Evolutionary conservation across 345 rosid genomes (phyloP), one percentile per base, ranked within the genome.

Genomic region (Camelina neglecta): DNA sequence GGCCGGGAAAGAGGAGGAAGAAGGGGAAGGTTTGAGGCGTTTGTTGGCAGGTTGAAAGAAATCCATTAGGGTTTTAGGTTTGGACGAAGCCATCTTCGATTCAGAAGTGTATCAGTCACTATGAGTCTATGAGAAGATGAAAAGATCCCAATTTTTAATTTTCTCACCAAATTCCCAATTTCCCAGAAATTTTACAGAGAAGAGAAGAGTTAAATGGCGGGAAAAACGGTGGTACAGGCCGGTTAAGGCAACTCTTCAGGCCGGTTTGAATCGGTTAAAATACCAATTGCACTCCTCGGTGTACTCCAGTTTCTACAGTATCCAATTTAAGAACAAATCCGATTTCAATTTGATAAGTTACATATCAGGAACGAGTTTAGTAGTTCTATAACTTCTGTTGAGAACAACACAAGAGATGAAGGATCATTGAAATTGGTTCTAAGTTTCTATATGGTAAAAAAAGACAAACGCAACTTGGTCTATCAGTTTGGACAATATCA

Each of bases 31-130:
- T 70, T 88, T 89, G 64, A 74, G 82, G 69, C 97, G 97, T 86
- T 93, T 91, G 6, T 91, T 91, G 6, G 91, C 77, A 1, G 98
- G 92, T 73, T 80, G 88, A 48, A 89, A 90, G 81, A 84, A 60
- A 23, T 93, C 93, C 79, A 65, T 83, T 70, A 91, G 81, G 75
- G 89, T 81, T 79, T 80, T 93, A 29, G 88, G 41, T 49, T 88
- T 81, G 9, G 88, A 78, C 38, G 90, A 78, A 62, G 85, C 86
- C 95, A 84, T 87, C 38, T 63, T 39, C 67, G 44, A 60, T 59
- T 62, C 60, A 67, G 60, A 58, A 66, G n/a, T 1, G n/a, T 23
- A 5, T 26, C 20, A 39, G 39, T 36, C 59, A 57, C 65, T 23
- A 4, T 23, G 8, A 35, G 51, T 47, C 65, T 23, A 6, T 23